Evolutionary conservation across 768 basidiomycete species (phyloP).

Genomic region (Chalciporus chontae): DNA sequence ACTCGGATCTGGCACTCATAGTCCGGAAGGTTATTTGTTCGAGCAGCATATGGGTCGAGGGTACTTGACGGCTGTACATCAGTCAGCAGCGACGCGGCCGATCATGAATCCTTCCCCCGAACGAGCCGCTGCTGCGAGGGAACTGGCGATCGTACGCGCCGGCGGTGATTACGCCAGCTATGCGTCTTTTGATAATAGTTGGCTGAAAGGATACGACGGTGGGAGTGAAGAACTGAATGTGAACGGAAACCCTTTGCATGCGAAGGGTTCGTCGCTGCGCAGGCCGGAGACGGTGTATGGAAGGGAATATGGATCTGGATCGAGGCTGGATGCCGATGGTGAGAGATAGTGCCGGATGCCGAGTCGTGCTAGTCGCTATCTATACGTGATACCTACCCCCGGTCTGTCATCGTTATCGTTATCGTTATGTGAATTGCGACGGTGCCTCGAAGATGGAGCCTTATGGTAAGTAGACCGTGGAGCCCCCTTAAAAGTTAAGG

Average conservation of each 20-base stretch:
- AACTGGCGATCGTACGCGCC: background rate
- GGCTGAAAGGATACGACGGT: background rate
- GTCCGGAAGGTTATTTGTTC: too few relatives aligned
- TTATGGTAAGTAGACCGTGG: too few relatives aligned
- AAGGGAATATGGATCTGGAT: too few relatives aligned
- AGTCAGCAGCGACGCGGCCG: background rate
- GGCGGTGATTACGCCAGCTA: background rate
- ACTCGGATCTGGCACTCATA: background rate
- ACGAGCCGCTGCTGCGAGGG: background rate
- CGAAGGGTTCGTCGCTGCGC: background rate
- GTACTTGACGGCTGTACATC: background rate
- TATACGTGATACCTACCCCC: too few relatives aligned
- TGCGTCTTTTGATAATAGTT: background rate
- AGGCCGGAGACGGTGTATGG: conserved; percentile 1
- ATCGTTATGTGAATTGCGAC: background rate
- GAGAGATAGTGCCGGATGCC: too few relatives aligned
- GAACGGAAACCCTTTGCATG: conserved; percentile 1
- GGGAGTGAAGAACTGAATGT: background rate
- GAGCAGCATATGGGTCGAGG: background rate
- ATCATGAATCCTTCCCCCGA: background rate
- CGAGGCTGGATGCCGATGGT: too few relatives aligned
- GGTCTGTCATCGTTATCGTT: background rate
- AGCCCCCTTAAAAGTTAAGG: too few relatives aligned
- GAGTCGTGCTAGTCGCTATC: too few relatives aligned
- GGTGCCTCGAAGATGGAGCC: too few relatives aligned